Evolutionary conservation across 768 basidiomycete species (phyloP).

Genomic region (Suillus occidentalis): DNA sequence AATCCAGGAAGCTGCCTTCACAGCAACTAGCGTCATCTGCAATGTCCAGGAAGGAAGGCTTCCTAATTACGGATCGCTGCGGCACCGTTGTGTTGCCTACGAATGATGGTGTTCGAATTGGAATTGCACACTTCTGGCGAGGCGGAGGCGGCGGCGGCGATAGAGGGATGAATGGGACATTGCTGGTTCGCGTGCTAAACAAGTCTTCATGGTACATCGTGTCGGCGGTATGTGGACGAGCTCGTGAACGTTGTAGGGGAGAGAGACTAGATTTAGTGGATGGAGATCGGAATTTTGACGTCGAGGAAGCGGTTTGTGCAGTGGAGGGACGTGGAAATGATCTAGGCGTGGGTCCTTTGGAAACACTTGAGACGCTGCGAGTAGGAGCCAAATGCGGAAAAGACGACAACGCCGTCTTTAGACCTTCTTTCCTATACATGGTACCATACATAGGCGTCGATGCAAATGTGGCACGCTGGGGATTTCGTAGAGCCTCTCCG

Average conservation of each 20-base stretch:
- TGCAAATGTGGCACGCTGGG: conserved; percentile 39
- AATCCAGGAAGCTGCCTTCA: conserved; percentile 41
- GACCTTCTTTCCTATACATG: conserved; percentile 28
- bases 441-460: conserved; percentile 37
- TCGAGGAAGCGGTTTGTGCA: conserved; percentile 27
- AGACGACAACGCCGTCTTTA: conserved; percentile 30
- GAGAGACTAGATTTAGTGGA: conserved; percentile 40
- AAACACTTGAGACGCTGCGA: conserved; percentile 20
- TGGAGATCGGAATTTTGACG: conserved; percentile 18
- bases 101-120: background rate
- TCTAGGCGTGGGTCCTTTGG: conserved; percentile 20
- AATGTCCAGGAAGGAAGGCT: conserved; percentile 75
- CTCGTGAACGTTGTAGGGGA: conserved; percentile 51
- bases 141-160: conserved; percentile 35
- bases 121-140: conserved; percentile 4
- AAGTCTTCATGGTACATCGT: conserved; percentile 3
- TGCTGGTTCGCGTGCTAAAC: conserved; percentile 22
- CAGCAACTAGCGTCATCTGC: conserved; percentile 35
- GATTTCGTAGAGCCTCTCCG: conserved; percentile 20
- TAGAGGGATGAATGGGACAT: conserved; percentile 34
- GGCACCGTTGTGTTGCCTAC: conserved; percentile 39
- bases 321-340: conserved; percentile 36
- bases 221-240: conserved; percentile 16
- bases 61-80: conserved; percentile 57
- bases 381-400: conserved; percentile 19